A percentile compares a stretch with the other conserved stretches of the same genome.
phyloP scores from a whole-genome alignment of 2,329 filamentous ascomycete genomes.

The Annulohypoxylon truncatum region DNA sequence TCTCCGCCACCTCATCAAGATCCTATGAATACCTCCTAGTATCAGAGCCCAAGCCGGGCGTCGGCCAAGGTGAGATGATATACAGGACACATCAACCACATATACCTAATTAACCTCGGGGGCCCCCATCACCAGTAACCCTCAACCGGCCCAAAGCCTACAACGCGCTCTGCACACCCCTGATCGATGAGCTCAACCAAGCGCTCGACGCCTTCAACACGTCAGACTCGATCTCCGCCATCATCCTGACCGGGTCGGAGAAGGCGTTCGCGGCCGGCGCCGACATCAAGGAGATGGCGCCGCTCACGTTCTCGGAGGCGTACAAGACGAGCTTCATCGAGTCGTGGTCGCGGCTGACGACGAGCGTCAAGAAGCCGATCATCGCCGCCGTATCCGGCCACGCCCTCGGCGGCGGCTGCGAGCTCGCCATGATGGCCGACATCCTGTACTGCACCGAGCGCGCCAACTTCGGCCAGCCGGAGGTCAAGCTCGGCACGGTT shows the following conservation, averaged over 20 bases:
- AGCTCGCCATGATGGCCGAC: conserved; percentile 97
- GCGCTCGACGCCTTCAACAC: conserved; percentile 78
- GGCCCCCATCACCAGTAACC: conserved; percentile 71
- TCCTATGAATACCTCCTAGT: conserved; percentile 85
- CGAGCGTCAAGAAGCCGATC: conserved; percentile 89
- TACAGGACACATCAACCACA: background rate
- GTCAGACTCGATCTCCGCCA: conserved; percentile 76
- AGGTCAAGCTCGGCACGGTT: conserved; percentile 94
- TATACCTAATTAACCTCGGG: conserved; percentile 32
- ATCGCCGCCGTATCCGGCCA: conserved; percentile 95
- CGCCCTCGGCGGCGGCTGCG: conserved; percentile 93
- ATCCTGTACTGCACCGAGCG: conserved; percentile 88
- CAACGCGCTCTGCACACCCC: conserved; percentile 90
- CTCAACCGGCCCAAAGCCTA: conserved; percentile 94
- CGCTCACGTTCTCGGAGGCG: conserved; percentile 86
- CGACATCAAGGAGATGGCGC: conserved; percentile 99
- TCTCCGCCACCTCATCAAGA: conserved; percentile 58
- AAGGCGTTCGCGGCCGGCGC: conserved; percentile 95
- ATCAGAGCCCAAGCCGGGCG: conserved; percentile 85
- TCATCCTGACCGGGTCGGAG: conserved; percentile 87
- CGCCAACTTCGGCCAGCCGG: conserved; percentile 95
- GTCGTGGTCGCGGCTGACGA: conserved; percentile 88
- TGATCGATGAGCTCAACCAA: conserved; percentile 89
- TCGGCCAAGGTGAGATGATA: conserved; percentile 78
- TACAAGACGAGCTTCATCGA: conserved; percentile 95